Conservation (phyloP, 495 filamentous ascomycete species). For the Aspergillus indologenus region DNA sequence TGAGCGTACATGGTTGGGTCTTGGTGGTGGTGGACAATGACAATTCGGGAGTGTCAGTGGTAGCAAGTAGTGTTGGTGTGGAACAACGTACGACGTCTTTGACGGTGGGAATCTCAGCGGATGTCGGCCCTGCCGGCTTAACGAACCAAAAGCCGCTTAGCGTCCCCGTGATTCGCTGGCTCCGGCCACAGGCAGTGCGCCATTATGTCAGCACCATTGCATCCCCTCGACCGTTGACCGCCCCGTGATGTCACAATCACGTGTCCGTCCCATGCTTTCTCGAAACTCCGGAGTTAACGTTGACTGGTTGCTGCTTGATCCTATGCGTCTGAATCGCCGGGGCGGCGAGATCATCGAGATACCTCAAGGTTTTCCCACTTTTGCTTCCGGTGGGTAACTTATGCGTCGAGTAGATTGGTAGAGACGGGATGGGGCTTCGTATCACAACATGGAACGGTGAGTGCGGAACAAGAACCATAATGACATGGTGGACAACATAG, state of each 20-base stretch:
- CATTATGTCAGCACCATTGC: conserved; percentile 43
- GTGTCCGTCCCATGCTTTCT: conserved; percentile 14
- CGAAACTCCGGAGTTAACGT: not conserved
- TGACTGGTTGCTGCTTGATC: not conserved
- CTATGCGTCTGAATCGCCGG: not conserved
- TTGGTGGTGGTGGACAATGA: conserved; percentile 20
- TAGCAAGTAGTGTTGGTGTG: not conserved
- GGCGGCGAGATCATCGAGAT: not conserved
- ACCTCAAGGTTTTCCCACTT: not conserved
- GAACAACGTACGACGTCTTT: conserved; percentile 14
- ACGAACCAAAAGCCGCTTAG: conserved; percentile 39
- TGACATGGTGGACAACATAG: not conserved
- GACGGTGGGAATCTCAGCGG: conserved; percentile 26
- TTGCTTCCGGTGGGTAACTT: conserved; percentile 8
- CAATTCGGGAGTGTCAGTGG: conserved; percentile 8
- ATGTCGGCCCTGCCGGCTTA: conserved; percentile 32
- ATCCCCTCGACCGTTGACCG: conserved; percentile 37
- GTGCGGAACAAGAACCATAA: conserved; percentile 20
- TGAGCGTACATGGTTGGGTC: conserved; percentile 54
- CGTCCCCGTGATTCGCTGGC: conserved; percentile 42
- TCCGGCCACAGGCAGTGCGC: conserved; percentile 15
- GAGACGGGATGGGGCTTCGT: conserved; percentile 62
- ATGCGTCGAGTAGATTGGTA: conserved; percentile 16
- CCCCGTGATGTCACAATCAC: conserved; percentile 21
- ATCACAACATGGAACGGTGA: conserved; percentile 91